phyloP scores from a whole-genome alignment of 2,329 filamentous ascomycete species.

The Cordyceps tenuipes region DNA sequence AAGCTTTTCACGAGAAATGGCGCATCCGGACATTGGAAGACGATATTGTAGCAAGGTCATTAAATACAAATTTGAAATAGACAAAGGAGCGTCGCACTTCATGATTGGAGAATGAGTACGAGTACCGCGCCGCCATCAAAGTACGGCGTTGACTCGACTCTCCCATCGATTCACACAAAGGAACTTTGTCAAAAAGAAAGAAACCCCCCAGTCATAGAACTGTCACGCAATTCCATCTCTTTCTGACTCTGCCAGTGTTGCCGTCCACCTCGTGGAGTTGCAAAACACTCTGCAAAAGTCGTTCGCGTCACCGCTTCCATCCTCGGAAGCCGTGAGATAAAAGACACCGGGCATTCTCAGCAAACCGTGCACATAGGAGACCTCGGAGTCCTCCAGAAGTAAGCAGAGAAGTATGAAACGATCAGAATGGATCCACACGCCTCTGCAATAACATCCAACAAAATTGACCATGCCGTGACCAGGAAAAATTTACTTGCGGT shows the following conservation, averaged over 20 bases:
- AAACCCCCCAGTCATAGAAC: not conserved
- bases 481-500: not conserved
- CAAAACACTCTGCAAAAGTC: not conserved
- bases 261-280: not conserved
- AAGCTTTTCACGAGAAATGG: not conserved
- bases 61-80: conserved; percentile 3
- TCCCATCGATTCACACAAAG: conserved; percentile 3
- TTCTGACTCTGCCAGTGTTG: not conserved
- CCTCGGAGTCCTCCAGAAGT: conserved; percentile 11
- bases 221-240: not conserved
- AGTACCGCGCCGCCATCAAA: conserved; percentile 7
- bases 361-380: conserved; percentile 11
- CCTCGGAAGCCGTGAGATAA: conserved; percentile 7
- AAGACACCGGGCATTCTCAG: conserved; percentile 11
- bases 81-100: not conserved
- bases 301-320: not conserved
- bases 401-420: not conserved
- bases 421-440: not conserved
- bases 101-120: conserved; percentile 5
- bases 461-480: conserved; percentile 1
- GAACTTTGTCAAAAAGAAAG: not conserved
- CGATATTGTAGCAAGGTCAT: not conserved
- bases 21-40: not conserved
- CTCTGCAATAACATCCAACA: conserved; percentile 7
- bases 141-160: not conserved